A percentile compares a stretch with the other conserved stretches of the same genome.
Conservation (phyloP, 306 rosid genomes). For the Malus fusca region DNA sequence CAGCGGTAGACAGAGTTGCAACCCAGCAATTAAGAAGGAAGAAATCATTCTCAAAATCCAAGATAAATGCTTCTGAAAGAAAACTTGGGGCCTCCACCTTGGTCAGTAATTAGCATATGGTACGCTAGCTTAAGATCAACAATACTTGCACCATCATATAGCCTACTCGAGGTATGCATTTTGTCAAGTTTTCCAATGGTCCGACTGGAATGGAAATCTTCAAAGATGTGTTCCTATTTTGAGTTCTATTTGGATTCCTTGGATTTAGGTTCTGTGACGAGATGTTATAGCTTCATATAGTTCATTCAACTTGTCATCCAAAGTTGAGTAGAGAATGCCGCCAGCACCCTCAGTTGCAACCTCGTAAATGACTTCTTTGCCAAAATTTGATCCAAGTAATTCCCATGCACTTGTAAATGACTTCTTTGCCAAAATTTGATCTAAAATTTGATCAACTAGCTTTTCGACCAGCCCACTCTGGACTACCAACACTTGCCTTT, state of each 20-base stretch:
- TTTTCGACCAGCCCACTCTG: conserved; percentile 79
- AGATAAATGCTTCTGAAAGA: too few relatives aligned
- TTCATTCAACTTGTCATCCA: conserved; percentile 55
- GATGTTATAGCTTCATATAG: conserved; percentile 64
- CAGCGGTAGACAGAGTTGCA: too few relatives aligned
- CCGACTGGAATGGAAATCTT: conserved; percentile 82
- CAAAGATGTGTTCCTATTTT: conserved; percentile 66
- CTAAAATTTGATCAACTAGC: conserved; percentile 26
- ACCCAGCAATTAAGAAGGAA: too few relatives aligned
- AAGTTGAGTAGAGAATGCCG: conserved; percentile 56
- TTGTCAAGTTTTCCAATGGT: conserved; percentile 55
- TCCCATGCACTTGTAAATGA: conserved; percentile 48
- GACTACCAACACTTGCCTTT: conserved; percentile 86
- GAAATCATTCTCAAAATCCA: too few relatives aligned
- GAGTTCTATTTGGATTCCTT: conserved; percentile 38
- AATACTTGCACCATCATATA: too few relatives aligned
- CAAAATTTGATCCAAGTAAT: conserved; percentile 75
- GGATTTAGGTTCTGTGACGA: conserved; percentile 55
- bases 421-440: background rate
- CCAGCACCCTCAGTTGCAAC: conserved; percentile 67
- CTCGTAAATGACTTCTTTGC: conserved; percentile 83
- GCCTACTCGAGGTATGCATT: too few relatives aligned
- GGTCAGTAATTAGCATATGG: too few relatives aligned
- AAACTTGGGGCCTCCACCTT: too few relatives aligned
- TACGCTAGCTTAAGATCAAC: too few relatives aligned